phyloP scores from a whole-genome alignment of 1,139 yeast species.

The Debaryomycetaceae sp. region DNA sequence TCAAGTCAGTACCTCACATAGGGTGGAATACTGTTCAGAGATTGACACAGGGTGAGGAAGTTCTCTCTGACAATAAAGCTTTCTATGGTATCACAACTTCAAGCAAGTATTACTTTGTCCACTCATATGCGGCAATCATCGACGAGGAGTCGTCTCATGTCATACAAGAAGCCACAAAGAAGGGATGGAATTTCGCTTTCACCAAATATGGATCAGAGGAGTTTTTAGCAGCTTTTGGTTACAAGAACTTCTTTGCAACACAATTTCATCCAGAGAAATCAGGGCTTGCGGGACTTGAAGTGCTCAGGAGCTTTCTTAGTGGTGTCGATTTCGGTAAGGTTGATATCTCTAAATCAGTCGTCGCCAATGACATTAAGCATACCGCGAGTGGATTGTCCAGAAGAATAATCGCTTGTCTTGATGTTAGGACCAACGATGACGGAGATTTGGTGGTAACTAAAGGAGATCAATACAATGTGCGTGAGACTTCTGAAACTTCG shows the following conservation, averaged over 20 bases:
- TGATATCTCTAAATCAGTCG: constrained; percentile 16
- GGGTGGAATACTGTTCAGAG: constrained; percentile 73
- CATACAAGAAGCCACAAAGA: constrained; percentile 26
- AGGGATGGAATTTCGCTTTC: constrained; percentile 78
- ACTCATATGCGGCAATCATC: constrained; percentile 79
- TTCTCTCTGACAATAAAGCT: constrained; percentile 17
- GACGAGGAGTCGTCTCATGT: constrained; percentile 26
- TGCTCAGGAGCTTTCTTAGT: constrained; percentile 67
- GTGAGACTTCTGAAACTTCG: constrained; percentile 54
- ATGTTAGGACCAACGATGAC: constrained; percentile 89
- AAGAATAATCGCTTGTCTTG: constrained; percentile 91
- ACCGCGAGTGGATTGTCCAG: constrained; percentile 74
- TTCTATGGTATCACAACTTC: constrained; percentile 62
- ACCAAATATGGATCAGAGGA: constrained; percentile 75
- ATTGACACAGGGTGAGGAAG: constrained; percentile 14
- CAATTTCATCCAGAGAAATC: constrained; percentile 98
- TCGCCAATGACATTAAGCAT: constrained; percentile 31
- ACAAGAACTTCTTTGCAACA: constrained; percentile 82
- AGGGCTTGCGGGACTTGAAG: constrained; percentile 80
- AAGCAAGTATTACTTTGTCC: constrained; percentile 87
- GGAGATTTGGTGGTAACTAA: constrained; percentile 97
- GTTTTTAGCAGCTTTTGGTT: constrained; percentile 80
- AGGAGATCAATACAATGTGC: constrained; percentile 96
- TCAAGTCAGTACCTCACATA: constrained; percentile 88
- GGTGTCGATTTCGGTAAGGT: constrained; percentile 35